phyloP scores from a whole-genome alignment of 805 yeast genomes.

The Hanseniaspora guilliermondii region DNA sequence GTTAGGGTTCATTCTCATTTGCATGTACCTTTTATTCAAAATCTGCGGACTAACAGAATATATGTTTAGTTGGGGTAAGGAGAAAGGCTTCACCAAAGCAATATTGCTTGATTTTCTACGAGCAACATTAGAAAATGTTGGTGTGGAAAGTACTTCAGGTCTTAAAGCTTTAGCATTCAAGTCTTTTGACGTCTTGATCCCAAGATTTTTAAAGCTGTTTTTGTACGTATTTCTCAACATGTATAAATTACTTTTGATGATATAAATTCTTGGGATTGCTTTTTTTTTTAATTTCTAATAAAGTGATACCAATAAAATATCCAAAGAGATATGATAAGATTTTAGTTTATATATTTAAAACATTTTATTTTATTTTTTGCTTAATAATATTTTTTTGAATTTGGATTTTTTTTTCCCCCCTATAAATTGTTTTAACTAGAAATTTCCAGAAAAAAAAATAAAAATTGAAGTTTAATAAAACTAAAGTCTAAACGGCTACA shows the following conservation, averaged over 20 bases:
- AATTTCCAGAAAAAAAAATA: not conserved
- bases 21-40: constrained; percentile 16
- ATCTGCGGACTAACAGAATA: not conserved
- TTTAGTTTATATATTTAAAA: too few relatives aligned
- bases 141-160: not conserved
- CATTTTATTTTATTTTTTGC: too few relatives aligned
- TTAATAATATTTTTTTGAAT: too few relatives aligned
- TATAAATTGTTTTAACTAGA: not conserved
- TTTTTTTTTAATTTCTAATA: not conserved
- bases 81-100: not conserved
- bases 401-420: too few relatives aligned
- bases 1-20: constrained; percentile 33
- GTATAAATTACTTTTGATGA: not conserved
- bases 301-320: too few relatives aligned
- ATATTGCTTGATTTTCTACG: not conserved
- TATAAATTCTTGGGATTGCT: not conserved
- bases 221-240: not conserved
- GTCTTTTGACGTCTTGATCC: not conserved
- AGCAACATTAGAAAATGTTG: not conserved
- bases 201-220: not conserved
- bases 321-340: too few relatives aligned
- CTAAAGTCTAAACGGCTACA: not conserved
- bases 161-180: not conserved
- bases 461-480: not conserved
- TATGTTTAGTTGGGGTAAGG: not conserved